phyloP scores from a whole-genome alignment of 495 filamentous ascomycete species.

The Glarea lozoyensis region DNA sequence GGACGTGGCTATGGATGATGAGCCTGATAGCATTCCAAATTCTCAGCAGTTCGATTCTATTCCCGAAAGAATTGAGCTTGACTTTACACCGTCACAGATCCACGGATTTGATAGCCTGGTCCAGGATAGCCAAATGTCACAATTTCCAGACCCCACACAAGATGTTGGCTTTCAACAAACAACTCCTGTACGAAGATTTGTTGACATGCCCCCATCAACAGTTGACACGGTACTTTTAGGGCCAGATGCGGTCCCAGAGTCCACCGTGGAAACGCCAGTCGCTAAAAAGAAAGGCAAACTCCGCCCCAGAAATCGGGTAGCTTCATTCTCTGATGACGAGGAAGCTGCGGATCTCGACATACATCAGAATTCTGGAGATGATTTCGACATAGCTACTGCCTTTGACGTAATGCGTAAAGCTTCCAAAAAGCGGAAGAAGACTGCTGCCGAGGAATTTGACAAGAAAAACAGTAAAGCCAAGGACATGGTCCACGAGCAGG shows the following conservation, averaged over 20 bases:
- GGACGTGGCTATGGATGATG: constrained; percentile 57
- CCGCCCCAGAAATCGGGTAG: constrained; percentile 31
- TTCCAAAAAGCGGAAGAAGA: constrained; percentile 50
- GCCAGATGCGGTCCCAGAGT: constrained; percentile 22
- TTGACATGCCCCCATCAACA: constrained; percentile 56
- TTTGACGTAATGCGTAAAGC: constrained; percentile 75
- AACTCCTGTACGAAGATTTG: constrained; percentile 49
- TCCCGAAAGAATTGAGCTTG: constrained; percentile 39
- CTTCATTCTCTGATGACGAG: constrained; percentile 43
- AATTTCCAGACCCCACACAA: constrained; percentile 68
- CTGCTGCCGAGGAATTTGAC: constrained; percentile 48
- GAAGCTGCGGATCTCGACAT: constrained; percentile 43
- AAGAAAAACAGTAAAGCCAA: constrained; percentile 84
- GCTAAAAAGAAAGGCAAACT: constrained; percentile 52
- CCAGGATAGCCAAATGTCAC: constrained; percentile 46
- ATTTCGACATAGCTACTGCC: constrained; percentile 43
- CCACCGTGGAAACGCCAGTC: constrained; percentile 36
- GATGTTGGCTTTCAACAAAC: constrained; percentile 65
- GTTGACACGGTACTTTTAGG: constrained; percentile 57
- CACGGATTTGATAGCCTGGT: constrained; percentile 42
- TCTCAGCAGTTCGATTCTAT: constrained; percentile 23
- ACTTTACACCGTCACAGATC: constrained; percentile 45
- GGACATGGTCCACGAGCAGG: constrained; percentile 83
- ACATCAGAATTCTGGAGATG: constrained; percentile 35
- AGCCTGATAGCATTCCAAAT: constrained; percentile 31